These are phyloP conservation scores for Pseudopyricularia javanii DNA, from an alignment of 2,329 filamentous ascomycete species.

Conservation along the genomic window DNA sequence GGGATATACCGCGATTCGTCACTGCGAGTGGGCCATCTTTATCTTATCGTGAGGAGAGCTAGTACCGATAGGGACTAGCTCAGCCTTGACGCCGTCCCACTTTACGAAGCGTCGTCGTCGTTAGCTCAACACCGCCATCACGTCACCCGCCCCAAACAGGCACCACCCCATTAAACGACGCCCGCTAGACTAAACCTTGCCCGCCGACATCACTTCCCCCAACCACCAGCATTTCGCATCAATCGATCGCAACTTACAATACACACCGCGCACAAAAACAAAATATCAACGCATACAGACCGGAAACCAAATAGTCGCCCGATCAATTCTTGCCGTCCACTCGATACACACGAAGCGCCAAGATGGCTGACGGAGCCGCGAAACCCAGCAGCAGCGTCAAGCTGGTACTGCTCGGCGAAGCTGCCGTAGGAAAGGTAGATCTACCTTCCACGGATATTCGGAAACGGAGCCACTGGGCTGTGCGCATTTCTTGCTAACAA, in stretches of 20 bases:
- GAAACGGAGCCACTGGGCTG: not conserved
- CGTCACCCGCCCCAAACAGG: not conserved
- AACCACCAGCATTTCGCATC: not conserved
- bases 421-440: slow-evolving; percentile 93
- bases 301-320: too few relatives aligned
- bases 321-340: not conserved
- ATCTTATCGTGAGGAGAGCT: not conserved
- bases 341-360: not conserved
- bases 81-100: not conserved
- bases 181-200: not conserved
- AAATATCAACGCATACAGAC: not conserved
- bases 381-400: slow-evolving; percentile 99
- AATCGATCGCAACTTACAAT: not conserved
- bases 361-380: slow-evolving; percentile 59
- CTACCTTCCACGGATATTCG: slow-evolving; percentile 3
- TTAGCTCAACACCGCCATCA: not conserved
- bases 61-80: not conserved
- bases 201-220: slow-evolving; percentile 4
- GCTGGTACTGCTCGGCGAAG: slow-evolving; percentile 93
- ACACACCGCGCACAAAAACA: not conserved
- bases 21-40: not conserved
- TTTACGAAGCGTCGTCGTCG: not conserved
- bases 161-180: not conserved
- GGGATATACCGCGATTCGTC: not conserved
- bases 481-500: not conserved